These are phyloP conservation scores for Rhizopogon roseolus DNA, from an alignment of 768 basidiomycete genomes.

Conservation along the genomic window DNA sequence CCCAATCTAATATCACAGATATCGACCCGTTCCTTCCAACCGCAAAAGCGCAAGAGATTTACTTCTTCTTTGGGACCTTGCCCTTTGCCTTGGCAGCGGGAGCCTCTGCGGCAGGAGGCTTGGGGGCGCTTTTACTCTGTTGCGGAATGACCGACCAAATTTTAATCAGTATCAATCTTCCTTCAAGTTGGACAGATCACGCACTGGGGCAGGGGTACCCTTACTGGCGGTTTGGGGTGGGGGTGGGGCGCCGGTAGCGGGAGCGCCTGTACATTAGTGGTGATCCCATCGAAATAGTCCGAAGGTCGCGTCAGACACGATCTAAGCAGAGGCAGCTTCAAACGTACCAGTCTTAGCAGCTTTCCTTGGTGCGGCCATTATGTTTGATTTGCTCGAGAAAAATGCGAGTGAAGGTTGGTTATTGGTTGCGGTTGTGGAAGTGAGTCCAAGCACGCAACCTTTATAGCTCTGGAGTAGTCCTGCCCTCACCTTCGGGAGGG, in stretches of 20 bases:
- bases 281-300: neutral
- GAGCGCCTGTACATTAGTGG: conserved; percentile 6
- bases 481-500: conserved; percentile 24
- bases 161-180: neutral
- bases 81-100: conserved; percentile 22
- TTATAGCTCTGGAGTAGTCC: conserved; percentile 19
- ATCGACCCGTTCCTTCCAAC: neutral
- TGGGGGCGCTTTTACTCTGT: conserved; percentile 17
- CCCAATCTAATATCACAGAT: neutral
- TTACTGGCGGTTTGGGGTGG: neutral
- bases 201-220: neutral
- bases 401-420: conserved; percentile 1
- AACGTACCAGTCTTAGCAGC: conserved; percentile 17
- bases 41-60: neutral
- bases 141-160: neutral
- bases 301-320: neutral
- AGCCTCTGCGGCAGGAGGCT: conserved; percentile 17
- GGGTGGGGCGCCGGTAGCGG: neutral
- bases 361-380: conserved; percentile 20
- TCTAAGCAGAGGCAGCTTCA: conserved; percentile 2
- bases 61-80: conserved; percentile 27
- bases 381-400: conserved; percentile 4
- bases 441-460: conserved; percentile 3
- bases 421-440: neutral
- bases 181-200: neutral